Base-by-base conservation (phyloP, 2,329 filamentous ascomycete species). In the Cyclaneusma minus region DNA sequence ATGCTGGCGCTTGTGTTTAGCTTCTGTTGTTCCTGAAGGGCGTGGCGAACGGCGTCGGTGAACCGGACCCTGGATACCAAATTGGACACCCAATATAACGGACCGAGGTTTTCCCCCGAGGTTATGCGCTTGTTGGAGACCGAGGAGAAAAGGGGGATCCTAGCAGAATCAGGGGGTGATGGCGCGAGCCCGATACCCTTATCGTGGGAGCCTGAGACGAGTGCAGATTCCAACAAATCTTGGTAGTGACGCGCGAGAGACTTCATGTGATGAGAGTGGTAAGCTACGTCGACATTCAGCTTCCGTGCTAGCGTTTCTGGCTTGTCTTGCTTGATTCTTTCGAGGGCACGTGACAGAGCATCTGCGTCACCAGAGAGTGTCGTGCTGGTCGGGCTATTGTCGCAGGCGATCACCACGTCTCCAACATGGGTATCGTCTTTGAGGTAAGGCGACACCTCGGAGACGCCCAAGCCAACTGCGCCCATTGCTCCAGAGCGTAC, bases 41-140 rank as follows among this genome's bases (percentile, higher is more conserved):
- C n/a, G n/a, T n/a, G n/a, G n/a, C n/a, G n/a, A n/a, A n/a, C n/a
- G 0, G 55, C 57, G 4, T 41, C 35, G 7, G 46, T 34, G 30
- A 58, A 64, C 3, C 49, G 42, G 10, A 64, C 60, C 2, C 48
- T 49, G 1, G 49, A 53, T 2, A 52, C 43, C 35, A 64, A 36
- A 28, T 63, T 64, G 4, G 41, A 34, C 3, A 43, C 42, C 60
- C 60, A 64, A 35, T 64, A 64, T 4, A 17, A 14, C 7, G 29
- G 16, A n/a, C 27, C 28, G 3, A 39, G 21, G 4, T 29, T 24
- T 9, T 8, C 7, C n/a, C n/a, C n/a, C n/a, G n/a, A n/a, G n/a
- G n/a, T n/a, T n/a, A n/a, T n/a, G n/a, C n/a, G n/a, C n/a, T n/a
- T n/a, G n/a, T n/a, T n/a, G n/a, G n/a, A n/a, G n/a, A n/a, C n/a